A percentile compares a stretch with the other conserved stretches of the same genome.
Evolutionary conservation across 352 stramenopile genomes (phyloP).

Genomic region (Phytophthora europaea): DNA sequence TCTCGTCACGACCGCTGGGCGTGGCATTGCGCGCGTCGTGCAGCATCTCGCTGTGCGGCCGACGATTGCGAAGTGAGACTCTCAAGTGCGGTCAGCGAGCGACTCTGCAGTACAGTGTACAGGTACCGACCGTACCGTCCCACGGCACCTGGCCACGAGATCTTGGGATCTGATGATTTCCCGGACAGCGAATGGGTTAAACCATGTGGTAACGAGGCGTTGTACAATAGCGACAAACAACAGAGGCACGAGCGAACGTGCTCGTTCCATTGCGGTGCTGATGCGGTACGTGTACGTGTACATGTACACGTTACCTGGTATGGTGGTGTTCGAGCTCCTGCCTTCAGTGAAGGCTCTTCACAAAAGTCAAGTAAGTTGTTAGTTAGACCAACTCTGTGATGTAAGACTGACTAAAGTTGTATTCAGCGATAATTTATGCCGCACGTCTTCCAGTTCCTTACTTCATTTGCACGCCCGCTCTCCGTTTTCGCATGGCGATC

Average conservation of each 20-base stretch:
- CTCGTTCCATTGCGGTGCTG: background rate
- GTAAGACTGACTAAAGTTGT: background rate
- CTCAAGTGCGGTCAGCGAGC: too few species aligned
- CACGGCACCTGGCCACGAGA: background rate
- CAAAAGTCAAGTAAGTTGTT: too few species aligned
- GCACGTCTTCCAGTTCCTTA: constrained; percentile 2
- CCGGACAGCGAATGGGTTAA: background rate
- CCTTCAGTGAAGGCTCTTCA: too few species aligned
- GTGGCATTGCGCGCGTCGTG: constrained; percentile 5
- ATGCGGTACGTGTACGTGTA: too few species aligned
- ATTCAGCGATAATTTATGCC: constrained; percentile 2
- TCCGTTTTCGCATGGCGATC: constrained; percentile 21
- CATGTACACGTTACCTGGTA: background rate
- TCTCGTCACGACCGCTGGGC: background rate
- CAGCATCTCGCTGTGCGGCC: constrained; percentile 7
- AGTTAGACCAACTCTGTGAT: too few species aligned
- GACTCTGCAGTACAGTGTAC: too few species aligned
- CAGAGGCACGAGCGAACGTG: background rate
- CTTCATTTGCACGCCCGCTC: constrained; percentile 2
- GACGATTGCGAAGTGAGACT: constrained; percentile 1
- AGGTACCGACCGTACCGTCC: too few species aligned
- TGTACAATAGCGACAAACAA: background rate
- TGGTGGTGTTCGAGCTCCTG: background rate
- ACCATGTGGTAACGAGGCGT: background rate
- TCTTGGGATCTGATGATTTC: background rate